Evolutionary conservation across 1,284 basidiomycete genomes (phyloP), one percentile per base, ranked within the genome.

Genomic region (Boletellus sp.): DNA sequence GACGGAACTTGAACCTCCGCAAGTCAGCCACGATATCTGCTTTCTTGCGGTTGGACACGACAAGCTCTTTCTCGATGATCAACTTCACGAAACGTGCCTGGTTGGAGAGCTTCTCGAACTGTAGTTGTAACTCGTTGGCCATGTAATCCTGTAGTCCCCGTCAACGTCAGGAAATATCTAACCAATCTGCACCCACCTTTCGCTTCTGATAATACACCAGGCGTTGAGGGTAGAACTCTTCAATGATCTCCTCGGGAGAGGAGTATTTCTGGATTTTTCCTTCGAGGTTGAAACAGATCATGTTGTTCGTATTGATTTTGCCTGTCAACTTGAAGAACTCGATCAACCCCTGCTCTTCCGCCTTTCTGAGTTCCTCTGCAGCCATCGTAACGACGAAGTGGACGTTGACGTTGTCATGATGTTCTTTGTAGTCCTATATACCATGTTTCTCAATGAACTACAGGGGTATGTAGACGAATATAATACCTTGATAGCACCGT

Each of bases 271-370:
- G 93, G 72, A 99, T 97, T 74, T 96, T 97, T 60, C 92, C 88
- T 23, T 95, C 87, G 53, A 91, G 81, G 68, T 98, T 94, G 68
- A 99, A 99, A 68, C 92, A 93, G 8, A 99, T 97, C 96, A 99
- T 98, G 73, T 99, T 99, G 64, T 79, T 80, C 8, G 93, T 97
- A 63, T 78, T 87, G 64, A 98, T 71, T 62, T 92, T 90, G 35
- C 76, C 72, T 4, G 84, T 82, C 43, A 97, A 71, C 71, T 95
- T 97, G 83, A 99, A 98, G 64, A 83, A 91, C 65, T 95, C 94
- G 27, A 87, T 69, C 33, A 96, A 69, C 2, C 95, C 95, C 63
- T 97, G 91, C 46, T 80, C 79, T 60, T 94, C 91, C 2, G 94
- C 91, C 63, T 91, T 91, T 57, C 88, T 80, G 56, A 96, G 78